A percentile compares a stretch with the other conserved stretches of the same genome.
These are phyloP conservation scores for Mycena indigotica DNA, from an alignment of 768 basidiomycete species.

Conservation along the genomic window DNA sequence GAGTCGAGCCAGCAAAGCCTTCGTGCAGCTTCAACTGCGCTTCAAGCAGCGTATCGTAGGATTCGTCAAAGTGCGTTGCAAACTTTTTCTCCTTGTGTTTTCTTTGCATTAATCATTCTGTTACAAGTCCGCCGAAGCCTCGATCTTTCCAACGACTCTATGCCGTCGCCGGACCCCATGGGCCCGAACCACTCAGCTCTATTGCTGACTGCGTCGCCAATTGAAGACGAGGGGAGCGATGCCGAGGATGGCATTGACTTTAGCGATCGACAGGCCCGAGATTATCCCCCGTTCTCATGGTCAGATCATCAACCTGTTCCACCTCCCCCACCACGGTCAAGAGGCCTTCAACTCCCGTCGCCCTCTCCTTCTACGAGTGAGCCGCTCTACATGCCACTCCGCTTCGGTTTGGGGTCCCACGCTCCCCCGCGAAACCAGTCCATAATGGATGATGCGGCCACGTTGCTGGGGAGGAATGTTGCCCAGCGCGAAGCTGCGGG, in stretches of 20 bases:
- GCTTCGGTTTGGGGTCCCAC: slow-evolving; percentile 29
- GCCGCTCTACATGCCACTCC: slow-evolving; percentile 17
- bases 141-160: slow-evolving; percentile 24
- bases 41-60: slow-evolving; percentile 57
- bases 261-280: slow-evolving; percentile 18
- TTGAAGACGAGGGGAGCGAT: slow-evolving; percentile 19
- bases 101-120: background rate
- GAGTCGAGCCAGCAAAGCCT: slow-evolving; percentile 40
- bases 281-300: slow-evolving; percentile 20
- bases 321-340: slow-evolving; percentile 17
- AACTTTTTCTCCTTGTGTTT: background rate
- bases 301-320: slow-evolving; percentile 10
- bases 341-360: slow-evolving; percentile 23
- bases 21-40: slow-evolving; percentile 53
- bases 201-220: slow-evolving; percentile 16
- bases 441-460: slow-evolving; percentile 37
- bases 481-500: slow-evolving; percentile 41
- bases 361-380: slow-evolving; percentile 23
- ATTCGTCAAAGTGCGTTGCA: slow-evolving; percentile 42
- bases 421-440: slow-evolving; percentile 30
- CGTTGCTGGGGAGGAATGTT: slow-evolving; percentile 42
- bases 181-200: slow-evolving; percentile 38
- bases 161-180: slow-evolving; percentile 26
- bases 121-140: slow-evolving; percentile 49
- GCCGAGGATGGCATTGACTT: slow-evolving; percentile 18